Conservation (phyloP, 148 eudicot genomes). For the Fagopyrum homotropicum region DNA sequence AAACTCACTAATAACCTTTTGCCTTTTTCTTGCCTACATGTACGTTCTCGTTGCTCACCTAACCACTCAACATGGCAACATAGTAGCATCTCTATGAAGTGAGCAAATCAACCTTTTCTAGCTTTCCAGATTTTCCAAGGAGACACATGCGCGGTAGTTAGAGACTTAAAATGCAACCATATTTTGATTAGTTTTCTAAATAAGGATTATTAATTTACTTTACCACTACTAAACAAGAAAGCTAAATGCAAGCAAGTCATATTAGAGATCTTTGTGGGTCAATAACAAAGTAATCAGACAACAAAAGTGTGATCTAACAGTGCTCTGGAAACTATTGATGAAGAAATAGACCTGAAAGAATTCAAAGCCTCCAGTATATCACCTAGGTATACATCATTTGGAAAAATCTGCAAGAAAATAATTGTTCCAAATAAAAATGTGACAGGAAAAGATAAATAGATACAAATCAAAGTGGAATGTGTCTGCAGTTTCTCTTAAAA, state of each 20-base stretch:
- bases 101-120: neutral
- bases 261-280: conserved; percentile 6
- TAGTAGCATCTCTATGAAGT: neutral
- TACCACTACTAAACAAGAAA: neutral
- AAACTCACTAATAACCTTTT: neutral
- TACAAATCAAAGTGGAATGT: neutral
- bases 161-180: neutral
- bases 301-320: conserved; percentile 4
- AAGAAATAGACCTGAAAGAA: conserved; percentile 48
- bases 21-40: neutral
- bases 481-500: neutral
- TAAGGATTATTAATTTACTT: neutral
- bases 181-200: neutral
- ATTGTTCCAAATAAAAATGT: neutral
- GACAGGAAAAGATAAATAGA: neutral
- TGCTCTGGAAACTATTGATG: neutral
- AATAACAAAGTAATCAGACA: neutral
- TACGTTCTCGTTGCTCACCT: neutral
- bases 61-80: neutral
- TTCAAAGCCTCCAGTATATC: conserved; percentile 69
- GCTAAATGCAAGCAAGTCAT: neutral
- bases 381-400: conserved; percentile 65
- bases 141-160: neutral
- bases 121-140: neutral
- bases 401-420: conserved; percentile 62